Base-by-base conservation (phyloP, 306 rosid species). In the Luffa aegyptiaca region DNA sequence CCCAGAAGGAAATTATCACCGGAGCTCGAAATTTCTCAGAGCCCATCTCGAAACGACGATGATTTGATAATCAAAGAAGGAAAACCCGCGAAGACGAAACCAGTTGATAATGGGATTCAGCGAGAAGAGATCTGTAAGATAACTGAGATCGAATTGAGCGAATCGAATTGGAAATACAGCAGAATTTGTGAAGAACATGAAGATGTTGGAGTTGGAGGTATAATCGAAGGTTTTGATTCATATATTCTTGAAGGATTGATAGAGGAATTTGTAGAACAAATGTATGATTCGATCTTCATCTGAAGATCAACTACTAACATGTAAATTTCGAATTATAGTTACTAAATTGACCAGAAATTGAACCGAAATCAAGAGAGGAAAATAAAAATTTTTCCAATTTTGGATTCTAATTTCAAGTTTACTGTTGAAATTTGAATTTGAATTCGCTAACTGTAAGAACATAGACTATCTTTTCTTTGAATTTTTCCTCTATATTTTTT, bases 1-100 rank as follows among this genome's bases (percentile, higher is more conserved):
- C 80, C 92, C 51, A 84, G 93, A 87, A 88, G 90, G 82, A 89
- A 89, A 81, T 76, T 93, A 71, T 88, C 96, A 3, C 64, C 87
- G 41, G 90, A 84, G 81, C 86, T 85, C 78, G 90, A 85, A 79
- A 88, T 81, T 75, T 82, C 69, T 55, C 77, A 83, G 81, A 82
- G 52, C 36, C 12, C 55, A 26, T 69, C 41, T 37, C 84, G 87
- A 51, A 85, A 83, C 45, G 86, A 87, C 79, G 61, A 52, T 17
- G 80, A 84, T 73, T 82, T 89, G 81, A 81, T 74, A 45, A 21
- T 82, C 56, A 90, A 88, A 42, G 91, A 88, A 81, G 63, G 53
- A 46, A 75, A 82, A 46, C 79, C 59, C 17, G 8, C 85, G 62
- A 84, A 75, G 87, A 83, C 79, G 79, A 87, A 70, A 76, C 89